Base-by-base conservation (phyloP, 306 rosid species). In the Gynostemma pentaphyllum region DNA sequence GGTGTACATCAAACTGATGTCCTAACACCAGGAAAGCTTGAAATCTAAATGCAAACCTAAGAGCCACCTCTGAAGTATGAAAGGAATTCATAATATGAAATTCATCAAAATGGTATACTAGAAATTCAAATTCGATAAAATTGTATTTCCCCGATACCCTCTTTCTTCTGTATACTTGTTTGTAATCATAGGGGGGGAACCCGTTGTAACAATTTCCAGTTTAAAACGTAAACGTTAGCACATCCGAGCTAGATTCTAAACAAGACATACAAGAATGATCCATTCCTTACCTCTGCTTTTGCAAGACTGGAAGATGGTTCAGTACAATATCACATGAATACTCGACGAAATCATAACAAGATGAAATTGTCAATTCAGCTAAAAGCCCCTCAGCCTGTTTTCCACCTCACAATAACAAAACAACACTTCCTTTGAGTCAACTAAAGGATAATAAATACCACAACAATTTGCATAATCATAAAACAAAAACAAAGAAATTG, bases 331-430 rank as follows among this genome's bases (percentile, higher is more conserved):
- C 99, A 76, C 99, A 88, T 10, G 82, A 76, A 29, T 72, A 72
- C 74, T 86, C 96, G 56, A 92, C 79, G 27, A 81, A 92, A 79
- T 92, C 97, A 72, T 92, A 92, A 80, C 94, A 88, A 59, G 87
- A 76, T 1, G 85, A 88, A 30, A 82, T 53, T 8, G 74, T 81
- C 83, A 88, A 57, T 77, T 92, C 99, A n/a, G 40, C 77, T 26
- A 82, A 61, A 68, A 92, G 90, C 64, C 99, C 99, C 50, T 86
- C 99, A 49, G 95, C 90, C 99, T 92, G 82, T 29, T 81, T 69
- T 51, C n/a, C 82, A 78, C 68, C 76, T 3, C 69, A 66, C 36
- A 23, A 60, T n/a, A 42, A 51, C 60, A 68, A 64, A 64, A 63
- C 9, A 70, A 24, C 50, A 53, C 48, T 65, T 53, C 7, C 14